phyloP scores from a whole-genome alignment of 768 basidiomycete species.

The Hirschioporus abietinus region DNA sequence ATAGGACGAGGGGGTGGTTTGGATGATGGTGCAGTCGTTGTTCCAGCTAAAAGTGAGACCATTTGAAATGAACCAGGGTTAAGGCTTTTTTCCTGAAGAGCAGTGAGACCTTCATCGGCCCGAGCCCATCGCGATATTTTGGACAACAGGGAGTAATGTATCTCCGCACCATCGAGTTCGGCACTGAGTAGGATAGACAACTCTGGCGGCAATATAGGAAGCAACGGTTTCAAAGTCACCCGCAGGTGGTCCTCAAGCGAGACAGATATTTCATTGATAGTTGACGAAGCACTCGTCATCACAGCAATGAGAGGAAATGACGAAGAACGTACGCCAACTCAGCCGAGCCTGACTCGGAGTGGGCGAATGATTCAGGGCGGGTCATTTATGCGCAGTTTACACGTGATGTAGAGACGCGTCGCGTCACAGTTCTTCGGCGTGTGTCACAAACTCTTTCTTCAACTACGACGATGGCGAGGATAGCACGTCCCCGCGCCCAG shows the following conservation, averaged over 20 bases:
- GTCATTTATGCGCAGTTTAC: neutral
- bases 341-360: too few relatives aligned
- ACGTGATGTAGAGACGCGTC: neutral
- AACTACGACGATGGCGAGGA: conserved; percentile 6
- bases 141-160: conserved; percentile 58
- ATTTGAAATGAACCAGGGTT: conserved; percentile 56
- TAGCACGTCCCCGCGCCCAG: conserved; percentile 10
- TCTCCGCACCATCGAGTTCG: conserved; percentile 25
- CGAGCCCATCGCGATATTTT: conserved; percentile 67
- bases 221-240: conserved; percentile 41
- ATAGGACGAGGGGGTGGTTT: conserved; percentile 51
- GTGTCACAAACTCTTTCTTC: neutral
- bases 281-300: neutral
- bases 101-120: conserved; percentile 37
- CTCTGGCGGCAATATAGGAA: conserved; percentile 38
- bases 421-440: neutral
- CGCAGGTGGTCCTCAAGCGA: conserved; percentile 66
- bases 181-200: conserved; percentile 34
- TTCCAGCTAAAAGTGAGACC: conserved; percentile 72
- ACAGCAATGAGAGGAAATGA: neutral
- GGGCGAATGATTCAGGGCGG: neutral
- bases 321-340: neutral
- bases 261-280: conserved; percentile 42
- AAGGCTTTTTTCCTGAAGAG: conserved; percentile 41
- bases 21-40: conserved; percentile 72